Evolutionary conservation across 352 stramenopile genomes (phyloP), one percentile per base, ranked within the genome.

Genomic region (Albugo laibachii): DNA sequence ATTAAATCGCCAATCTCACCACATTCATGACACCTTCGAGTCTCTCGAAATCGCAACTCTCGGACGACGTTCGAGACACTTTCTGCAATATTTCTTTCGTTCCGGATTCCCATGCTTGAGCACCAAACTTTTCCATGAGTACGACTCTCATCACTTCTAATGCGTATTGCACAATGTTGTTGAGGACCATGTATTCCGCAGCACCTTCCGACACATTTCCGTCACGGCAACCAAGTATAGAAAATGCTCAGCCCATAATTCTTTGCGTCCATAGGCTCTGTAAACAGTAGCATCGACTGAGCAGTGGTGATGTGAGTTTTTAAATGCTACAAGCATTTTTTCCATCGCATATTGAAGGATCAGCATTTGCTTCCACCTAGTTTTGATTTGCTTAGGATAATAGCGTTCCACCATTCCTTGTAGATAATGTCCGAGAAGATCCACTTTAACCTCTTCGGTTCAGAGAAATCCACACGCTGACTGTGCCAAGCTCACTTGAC

Each of bases 221-320:
- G 34, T 8, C 2, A 39, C 18, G 24, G 24, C 8, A 8, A 31
- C 8, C n/a, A n/a, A n/a, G n/a, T n/a, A n/a, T n/a, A n/a, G 14
- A 15, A 49, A 56, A 37, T 60, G 57, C n/a, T 57, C 53, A 0
- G 48, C 36, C 49, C 41, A 60, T 1, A 34, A 48, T 5, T 50
- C 15, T 19, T 55, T 63, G 0, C 34, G 1, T 35, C 40, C 40
- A 53, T 60, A 15, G 0, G 11, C 18, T 21, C 41, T 0, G 57
- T 63, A 37, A 60, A 63, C 8, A 58, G 19, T 24, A 48, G 54
- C 48, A 60, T 60, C 10, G 31, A 37, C n/a, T 60, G 46, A 38
- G 44, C 37, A 6, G 53, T 27, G 0, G 53, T 55, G n/a, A 58
- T 57, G n/a, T 47, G 56, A 0, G 48, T 57, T 11, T 15, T n/a